Percentiles rank a stretch among this genome's conserved stretches.
Conservation (phyloP, 495 filamentous ascomycete genomes). For the Aspergillus conjunctus region DNA sequence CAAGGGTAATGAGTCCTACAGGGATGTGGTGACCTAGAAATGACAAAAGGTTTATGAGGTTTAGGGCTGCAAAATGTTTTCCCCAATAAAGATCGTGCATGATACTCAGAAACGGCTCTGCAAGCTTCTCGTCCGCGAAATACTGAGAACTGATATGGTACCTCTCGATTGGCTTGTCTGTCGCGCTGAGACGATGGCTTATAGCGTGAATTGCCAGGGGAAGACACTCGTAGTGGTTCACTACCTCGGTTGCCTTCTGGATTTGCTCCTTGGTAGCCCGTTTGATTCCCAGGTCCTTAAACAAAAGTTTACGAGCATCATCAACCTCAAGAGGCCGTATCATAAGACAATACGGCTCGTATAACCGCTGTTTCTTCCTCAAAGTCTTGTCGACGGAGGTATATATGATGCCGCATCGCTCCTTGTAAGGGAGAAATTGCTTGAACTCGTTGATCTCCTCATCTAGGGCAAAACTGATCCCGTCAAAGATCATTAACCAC, state of each 20-base stretch:
- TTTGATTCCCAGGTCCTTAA: constrained; percentile 57
- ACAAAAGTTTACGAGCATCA: constrained; percentile 59
- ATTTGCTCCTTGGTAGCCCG: constrained; percentile 57
- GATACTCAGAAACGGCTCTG: constrained; percentile 69
- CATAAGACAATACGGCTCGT: constrained; percentile 72
- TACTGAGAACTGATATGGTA: constrained; percentile 66
- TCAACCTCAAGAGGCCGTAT: constrained; percentile 61
- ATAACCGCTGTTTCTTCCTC: constrained; percentile 66
- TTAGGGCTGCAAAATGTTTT: constrained; percentile 62
- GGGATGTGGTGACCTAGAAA: constrained; percentile 77
- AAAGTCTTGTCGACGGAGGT: constrained; percentile 71
- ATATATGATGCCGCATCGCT: constrained; percentile 72
- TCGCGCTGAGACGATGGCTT: constrained; percentile 71
- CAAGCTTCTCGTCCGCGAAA: constrained; percentile 65
- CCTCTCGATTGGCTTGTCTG: constrained; percentile 66
- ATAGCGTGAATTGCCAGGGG: constrained; percentile 80
- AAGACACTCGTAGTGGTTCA: constrained; percentile 68
- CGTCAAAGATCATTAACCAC: constrained; percentile 79
- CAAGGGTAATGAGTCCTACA: constrained; percentile 71
- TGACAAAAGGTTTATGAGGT: constrained; percentile 71
- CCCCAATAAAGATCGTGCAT: constrained; percentile 67
- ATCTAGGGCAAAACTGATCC: constrained; percentile 65
- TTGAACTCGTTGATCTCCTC: constrained; percentile 58
- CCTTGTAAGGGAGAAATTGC: constrained; percentile 70
- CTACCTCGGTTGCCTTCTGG: constrained; percentile 63